A percentile compares a stretch with the other conserved stretches of the same genome.
These are phyloP conservation scores for Medicago lupulina DNA, from an alignment of 306 rosid genomes.

Conservation along the genomic window DNA sequence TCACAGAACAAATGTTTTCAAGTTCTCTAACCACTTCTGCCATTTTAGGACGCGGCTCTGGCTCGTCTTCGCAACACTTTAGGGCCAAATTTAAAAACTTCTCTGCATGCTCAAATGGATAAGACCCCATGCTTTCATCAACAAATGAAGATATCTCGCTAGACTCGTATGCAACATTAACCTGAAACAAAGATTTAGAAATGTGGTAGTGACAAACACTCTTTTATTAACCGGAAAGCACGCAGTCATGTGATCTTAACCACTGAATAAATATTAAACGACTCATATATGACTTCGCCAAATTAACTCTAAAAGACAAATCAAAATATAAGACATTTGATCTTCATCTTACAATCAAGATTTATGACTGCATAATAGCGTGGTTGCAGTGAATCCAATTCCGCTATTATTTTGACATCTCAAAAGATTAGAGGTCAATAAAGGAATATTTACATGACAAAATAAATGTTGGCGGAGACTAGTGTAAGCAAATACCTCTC, in stretches of 20 bases:
- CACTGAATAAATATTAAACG: neutral
- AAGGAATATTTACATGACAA: neutral
- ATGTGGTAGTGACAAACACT: neutral
- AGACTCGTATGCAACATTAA: neutral
- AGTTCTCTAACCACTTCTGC: conserved; percentile 6
- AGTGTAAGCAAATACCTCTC: conserved; percentile 16
- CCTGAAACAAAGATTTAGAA: conserved; percentile 3
- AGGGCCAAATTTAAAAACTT: conserved; percentile 14
- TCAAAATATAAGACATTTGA: neutral
- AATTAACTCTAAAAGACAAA: neutral
- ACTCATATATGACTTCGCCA: neutral
- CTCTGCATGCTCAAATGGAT: conserved; percentile 5
- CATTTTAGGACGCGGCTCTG: conserved; percentile 18
- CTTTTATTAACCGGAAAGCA: neutral
- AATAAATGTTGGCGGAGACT: too few species aligned
- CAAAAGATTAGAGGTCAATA: too few species aligned
- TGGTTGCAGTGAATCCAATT: neutral
- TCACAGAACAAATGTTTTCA: conserved; percentile 2
- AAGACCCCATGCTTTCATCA: conserved; percentile 1
- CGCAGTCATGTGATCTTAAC: neutral
- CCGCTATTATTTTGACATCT: neutral
- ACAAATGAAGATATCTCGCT: neutral
- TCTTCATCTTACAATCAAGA: neutral
- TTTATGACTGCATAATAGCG: neutral
- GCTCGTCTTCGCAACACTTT: conserved; percentile 14